Evolutionary conservation across 2,329 filamentous ascomycete species (phyloP).

Genomic region (Ascochyta viciae-villosae): DNA sequence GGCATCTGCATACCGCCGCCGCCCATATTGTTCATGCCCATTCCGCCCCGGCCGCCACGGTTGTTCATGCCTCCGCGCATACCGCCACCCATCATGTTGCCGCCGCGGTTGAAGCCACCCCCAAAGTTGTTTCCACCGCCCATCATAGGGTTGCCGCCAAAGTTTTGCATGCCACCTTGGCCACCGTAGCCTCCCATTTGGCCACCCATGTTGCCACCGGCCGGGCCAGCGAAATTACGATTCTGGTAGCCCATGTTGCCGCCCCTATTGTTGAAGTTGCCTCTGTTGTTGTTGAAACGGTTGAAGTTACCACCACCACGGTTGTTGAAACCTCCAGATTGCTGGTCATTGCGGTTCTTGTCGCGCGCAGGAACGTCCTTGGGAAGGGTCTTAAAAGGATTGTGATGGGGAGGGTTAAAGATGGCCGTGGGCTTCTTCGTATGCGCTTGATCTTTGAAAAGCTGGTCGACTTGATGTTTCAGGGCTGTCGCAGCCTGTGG

Average conservation of each 20-base stretch:
- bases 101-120: slow-evolving; percentile 52
- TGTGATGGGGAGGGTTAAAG: slow-evolving; percentile 78
- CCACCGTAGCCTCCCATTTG: slow-evolving; percentile 56
- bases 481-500: slow-evolving; percentile 84
- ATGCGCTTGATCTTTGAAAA: slow-evolving; percentile 63
- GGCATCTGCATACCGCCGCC: slow-evolving; percentile 41
- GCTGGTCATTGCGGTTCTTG: slow-evolving; percentile 66
- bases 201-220: slow-evolving; percentile 46
- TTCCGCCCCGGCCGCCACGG: slow-evolving; percentile 45
- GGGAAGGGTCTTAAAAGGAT: slow-evolving; percentile 89
- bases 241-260: slow-evolving; percentile 44
- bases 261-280: slow-evolving; percentile 43
- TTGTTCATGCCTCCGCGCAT: slow-evolving; percentile 58
- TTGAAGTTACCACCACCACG: slow-evolving; percentile 53
- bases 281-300: slow-evolving; percentile 40
- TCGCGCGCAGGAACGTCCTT: slow-evolving; percentile 82
- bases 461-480: slow-evolving; percentile 79
- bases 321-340: slow-evolving; percentile 42
- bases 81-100: slow-evolving; percentile 47
- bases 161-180: slow-evolving; percentile 54
- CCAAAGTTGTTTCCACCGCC: slow-evolving; percentile 48
- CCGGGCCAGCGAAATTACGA: slow-evolving; percentile 48
- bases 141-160: slow-evolving; percentile 47
- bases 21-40: slow-evolving; percentile 49
- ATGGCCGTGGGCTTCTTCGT: slow-evolving; percentile 73